phyloP scores from a whole-genome alignment of 2,329 filamentous ascomycete genomes.

The Phoma sp. region DNA sequence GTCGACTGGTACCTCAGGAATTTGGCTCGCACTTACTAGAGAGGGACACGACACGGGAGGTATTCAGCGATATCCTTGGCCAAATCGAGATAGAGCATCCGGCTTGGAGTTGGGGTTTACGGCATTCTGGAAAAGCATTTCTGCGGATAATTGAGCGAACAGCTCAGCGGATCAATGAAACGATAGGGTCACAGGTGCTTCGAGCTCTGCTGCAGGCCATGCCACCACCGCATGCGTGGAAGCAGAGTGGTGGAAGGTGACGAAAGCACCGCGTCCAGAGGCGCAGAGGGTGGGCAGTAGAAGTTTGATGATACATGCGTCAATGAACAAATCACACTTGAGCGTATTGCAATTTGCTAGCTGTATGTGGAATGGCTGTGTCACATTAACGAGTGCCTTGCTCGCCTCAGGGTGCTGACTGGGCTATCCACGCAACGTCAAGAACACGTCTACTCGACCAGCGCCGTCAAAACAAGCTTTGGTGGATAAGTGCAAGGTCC shows the following conservation, averaged over 20 bases:
- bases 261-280: constrained; percentile 17
- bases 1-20: constrained; percentile 99
- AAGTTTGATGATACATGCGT: constrained; percentile 24
- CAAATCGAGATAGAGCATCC: constrained; percentile 41
- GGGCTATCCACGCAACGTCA: not conserved
- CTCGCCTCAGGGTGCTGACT: constrained; percentile 12
- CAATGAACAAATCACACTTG: constrained; percentile 17
- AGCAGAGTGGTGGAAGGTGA: constrained; percentile 21
- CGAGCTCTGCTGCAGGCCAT: constrained; percentile 17
- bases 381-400: constrained; percentile 27
- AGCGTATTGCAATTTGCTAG: constrained; percentile 3
- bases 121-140: constrained; percentile 44
- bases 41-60: constrained; percentile 9
- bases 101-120: constrained; percentile 45
- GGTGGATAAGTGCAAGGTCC: constrained; percentile 11
- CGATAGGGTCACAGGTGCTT: constrained; percentile 19
- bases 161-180: constrained; percentile 20
- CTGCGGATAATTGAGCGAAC: constrained; percentile 22
- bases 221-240: constrained; percentile 19
- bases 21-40: constrained; percentile 89
- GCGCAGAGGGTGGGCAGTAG: constrained; percentile 19
- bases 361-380: constrained; percentile 26
- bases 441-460: constrained; percentile 22
- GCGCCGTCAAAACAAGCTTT: constrained; percentile 17
- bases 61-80: constrained; percentile 16